phyloP scores from a whole-genome alignment of 78 protist species.

The Protostelium mycophagum region DNA sequence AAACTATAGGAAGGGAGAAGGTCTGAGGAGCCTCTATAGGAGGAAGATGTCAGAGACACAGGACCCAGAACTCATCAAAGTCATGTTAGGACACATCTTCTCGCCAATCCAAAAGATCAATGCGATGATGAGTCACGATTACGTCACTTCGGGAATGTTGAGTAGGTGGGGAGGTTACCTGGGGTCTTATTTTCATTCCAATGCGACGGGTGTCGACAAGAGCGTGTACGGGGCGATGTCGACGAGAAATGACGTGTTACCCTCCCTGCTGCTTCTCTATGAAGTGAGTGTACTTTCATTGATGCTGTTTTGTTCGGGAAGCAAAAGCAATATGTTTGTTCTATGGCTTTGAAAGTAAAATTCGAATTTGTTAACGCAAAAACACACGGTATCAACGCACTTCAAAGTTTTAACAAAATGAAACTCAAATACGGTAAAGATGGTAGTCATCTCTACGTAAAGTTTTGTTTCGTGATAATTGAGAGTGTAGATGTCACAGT shows the following conservation, averaged over 20 bases:
- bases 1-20: neutral
- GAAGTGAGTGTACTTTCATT: too few relatives aligned
- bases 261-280: neutral
- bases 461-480: too few relatives aligned
- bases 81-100: neutral
- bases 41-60: neutral
- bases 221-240: neutral
- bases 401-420: too few relatives aligned
- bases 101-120: neutral
- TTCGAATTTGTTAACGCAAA: too few relatives aligned
- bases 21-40: neutral
- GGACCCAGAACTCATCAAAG: neutral
- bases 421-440: too few relatives aligned
- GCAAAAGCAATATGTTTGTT: too few relatives aligned
- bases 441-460: too few relatives aligned
- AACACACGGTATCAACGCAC: too few relatives aligned
- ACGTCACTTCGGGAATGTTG: neutral
- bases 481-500: too few relatives aligned
- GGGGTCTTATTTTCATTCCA: neutral
- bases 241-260: neutral
- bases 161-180: neutral
- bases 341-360: too few relatives aligned
- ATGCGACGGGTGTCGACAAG: neutral
- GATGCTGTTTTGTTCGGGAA: too few relatives aligned
- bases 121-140: neutral